Evolutionary conservation across 306 rosid species (phyloP).

Genomic region (Glycine latifolia): DNA sequence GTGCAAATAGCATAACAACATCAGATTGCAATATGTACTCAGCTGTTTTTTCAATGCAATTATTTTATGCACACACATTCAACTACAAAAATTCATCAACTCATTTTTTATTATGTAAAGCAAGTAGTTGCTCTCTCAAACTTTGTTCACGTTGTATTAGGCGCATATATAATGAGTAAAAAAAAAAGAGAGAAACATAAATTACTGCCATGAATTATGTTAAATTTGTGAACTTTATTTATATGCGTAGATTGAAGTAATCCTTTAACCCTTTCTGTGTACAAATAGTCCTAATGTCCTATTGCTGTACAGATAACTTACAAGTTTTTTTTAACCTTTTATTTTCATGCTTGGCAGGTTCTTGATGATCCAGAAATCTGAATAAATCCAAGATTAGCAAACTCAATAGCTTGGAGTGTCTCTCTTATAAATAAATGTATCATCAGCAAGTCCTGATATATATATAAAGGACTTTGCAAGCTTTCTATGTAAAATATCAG

Average conservation of each 20-base stretch:
- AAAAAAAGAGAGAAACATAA: too few relatives aligned
- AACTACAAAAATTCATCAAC: too few relatives aligned
- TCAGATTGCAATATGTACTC: too few relatives aligned
- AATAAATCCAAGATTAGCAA: conserved; percentile 26
- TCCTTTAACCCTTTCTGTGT: neutral
- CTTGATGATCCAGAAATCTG: conserved; percentile 33
- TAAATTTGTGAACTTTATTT: neutral
- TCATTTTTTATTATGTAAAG: too few relatives aligned
- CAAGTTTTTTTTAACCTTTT: neutral
- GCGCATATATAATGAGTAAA: too few relatives aligned
- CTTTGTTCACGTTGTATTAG: too few relatives aligned
- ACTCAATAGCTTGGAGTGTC: neutral
- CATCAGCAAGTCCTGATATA: neutral
- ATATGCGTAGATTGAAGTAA: neutral
- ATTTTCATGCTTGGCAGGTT: conserved; percentile 44
- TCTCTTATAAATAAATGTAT: neutral
- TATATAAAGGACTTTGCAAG: neutral
- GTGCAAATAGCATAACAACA: too few relatives aligned
- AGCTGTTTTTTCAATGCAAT: too few relatives aligned
- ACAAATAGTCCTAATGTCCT: neutral
- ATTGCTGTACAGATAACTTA: neutral
- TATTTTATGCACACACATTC: too few relatives aligned
- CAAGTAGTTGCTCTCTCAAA: too few relatives aligned
- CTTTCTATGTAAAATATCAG: conserved; percentile 25
- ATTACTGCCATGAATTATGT: neutral